Base-by-base conservation (phyloP, 2,329 filamentous ascomycete species). In the Penicillium glabrum region DNA sequence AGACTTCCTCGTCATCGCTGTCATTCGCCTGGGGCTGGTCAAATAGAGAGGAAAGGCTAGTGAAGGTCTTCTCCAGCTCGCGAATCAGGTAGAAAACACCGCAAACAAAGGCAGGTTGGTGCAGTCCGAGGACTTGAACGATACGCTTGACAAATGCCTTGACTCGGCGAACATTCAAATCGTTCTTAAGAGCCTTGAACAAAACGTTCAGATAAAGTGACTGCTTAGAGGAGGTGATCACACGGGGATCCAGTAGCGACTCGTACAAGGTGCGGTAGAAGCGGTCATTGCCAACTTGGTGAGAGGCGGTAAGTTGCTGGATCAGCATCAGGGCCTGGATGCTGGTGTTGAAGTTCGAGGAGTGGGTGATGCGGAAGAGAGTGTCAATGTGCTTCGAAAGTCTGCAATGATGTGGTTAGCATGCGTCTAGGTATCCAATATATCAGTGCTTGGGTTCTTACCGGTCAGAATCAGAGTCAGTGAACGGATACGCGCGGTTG, bases 341-440 rank as follows among this genome's bases (percentile, higher is more conserved):
- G 71, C 92, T 95, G 1, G 95, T 99, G 77, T 98, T 99, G 83
- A 99, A 98, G 75, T 99, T 99, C 55, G 93, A 91, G 1, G 93
- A 98, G 76, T 99, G 95, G 0, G 95, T 96, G 68, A 99, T 95
- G 67, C 87, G 88, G 83, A 97, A 99, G 26, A 99, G 83, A 3
- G 93, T 97, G 71, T 98, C 89, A 56, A 99, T 85, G 69, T 99
- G 93, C 57, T 88, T 87, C 69, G 96, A 90, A 63, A 98, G 85
- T 24, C 87, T 89, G 61, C 43, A 43, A 56, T 10, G 27, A 35
- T 21, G 53, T 53, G n/a, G 51, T 69, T 68, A 67, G 68, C 64
- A 46, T 45, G 33, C 8, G 23, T 26, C 21, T 14, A 27, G 2
- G 8, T 16, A 8, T 29, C 23, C 14, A 5, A 44, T 26, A 10